Percentiles rank a stretch among this genome's conserved stretches.
Evolutionary conservation across 2,329 filamentous ascomycete species (phyloP).

Genomic region (Fulvia fulva): DNA sequence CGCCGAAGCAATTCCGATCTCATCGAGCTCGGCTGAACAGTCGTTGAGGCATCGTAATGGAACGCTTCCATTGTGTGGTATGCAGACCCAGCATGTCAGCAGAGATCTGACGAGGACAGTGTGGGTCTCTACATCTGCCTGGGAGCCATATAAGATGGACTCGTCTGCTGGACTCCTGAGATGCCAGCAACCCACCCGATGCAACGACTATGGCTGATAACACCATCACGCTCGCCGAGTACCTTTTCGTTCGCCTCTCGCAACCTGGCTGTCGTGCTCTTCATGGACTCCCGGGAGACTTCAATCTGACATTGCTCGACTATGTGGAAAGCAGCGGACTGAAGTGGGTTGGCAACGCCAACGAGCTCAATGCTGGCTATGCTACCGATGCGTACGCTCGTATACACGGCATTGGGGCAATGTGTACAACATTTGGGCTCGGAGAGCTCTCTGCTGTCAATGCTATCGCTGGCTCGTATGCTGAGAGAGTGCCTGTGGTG

Average conservation of each 20-base stretch:
- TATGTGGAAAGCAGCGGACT: constrained; percentile 53
- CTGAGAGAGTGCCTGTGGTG: constrained; percentile 45
- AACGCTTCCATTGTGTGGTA: neutral
- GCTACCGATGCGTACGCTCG: constrained; percentile 45
- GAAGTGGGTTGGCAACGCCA: constrained; percentile 59
- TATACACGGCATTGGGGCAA: constrained; percentile 44
- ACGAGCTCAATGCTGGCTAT: constrained; percentile 55
- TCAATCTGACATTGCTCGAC: constrained; percentile 50
- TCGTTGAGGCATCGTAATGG: neutral
- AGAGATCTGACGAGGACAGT: neutral
- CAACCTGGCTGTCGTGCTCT: constrained; percentile 11
- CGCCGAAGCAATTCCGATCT: neutral
- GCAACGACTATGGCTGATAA: constrained; percentile 26
- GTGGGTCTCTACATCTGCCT: neutral
- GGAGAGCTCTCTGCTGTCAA: constrained; percentile 48
- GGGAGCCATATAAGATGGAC: neutral
- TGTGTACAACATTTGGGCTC: constrained; percentile 46
- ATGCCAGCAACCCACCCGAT: neutral
- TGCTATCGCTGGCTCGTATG: constrained; percentile 46
- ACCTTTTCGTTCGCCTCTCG: constrained; percentile 13
- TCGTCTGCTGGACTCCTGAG: neutral
- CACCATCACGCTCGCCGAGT: constrained; percentile 19
- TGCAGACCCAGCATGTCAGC: neutral
- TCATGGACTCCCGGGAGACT: constrained; percentile 52
- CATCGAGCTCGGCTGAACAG: neutral